A percentile compares a stretch with the other conserved stretches of the same genome.
Conservation (phyloP, 148 eudicot species). For the Rhododendron kiyosumense region DNA sequence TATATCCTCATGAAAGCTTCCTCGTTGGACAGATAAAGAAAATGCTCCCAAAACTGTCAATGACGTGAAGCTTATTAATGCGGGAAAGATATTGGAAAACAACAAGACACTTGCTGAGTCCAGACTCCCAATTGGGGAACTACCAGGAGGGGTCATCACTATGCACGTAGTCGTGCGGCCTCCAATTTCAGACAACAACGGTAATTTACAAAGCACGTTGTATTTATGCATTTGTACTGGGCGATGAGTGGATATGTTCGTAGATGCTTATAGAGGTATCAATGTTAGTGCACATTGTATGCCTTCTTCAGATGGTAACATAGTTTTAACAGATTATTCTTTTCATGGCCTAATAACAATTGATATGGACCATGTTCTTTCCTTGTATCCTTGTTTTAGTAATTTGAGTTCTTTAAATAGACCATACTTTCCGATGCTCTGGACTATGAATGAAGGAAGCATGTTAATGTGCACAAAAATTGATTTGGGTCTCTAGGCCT, state of each 20-base stretch:
- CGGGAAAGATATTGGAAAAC: constrained; percentile 58
- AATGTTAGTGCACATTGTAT: not conserved
- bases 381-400: not conserved
- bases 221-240: not conserved
- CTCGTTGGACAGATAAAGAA: constrained; percentile 33
- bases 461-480: no score
- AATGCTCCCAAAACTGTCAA: constrained; percentile 37
- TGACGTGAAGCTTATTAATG: constrained; percentile 51
- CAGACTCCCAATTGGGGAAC: constrained; percentile 40
- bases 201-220: constrained; percentile 16
- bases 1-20: constrained; percentile 2
- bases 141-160: constrained; percentile 43
- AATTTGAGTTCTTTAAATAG: not conserved
- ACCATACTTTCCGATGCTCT: not conserved
- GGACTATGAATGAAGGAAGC: no score
- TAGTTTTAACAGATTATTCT: not conserved
- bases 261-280: not conserved
- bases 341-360: not conserved
- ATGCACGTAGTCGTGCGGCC: constrained; percentile 54
- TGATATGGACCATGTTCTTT: not conserved
- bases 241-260: not conserved
- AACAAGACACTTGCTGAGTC: constrained; percentile 47
- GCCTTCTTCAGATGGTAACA: not conserved
- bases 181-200: constrained; percentile 35
- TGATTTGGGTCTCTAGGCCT: no score